Conservation (phyloP, 495 filamentous ascomycete species). For the Usnea hakonensis region DNA sequence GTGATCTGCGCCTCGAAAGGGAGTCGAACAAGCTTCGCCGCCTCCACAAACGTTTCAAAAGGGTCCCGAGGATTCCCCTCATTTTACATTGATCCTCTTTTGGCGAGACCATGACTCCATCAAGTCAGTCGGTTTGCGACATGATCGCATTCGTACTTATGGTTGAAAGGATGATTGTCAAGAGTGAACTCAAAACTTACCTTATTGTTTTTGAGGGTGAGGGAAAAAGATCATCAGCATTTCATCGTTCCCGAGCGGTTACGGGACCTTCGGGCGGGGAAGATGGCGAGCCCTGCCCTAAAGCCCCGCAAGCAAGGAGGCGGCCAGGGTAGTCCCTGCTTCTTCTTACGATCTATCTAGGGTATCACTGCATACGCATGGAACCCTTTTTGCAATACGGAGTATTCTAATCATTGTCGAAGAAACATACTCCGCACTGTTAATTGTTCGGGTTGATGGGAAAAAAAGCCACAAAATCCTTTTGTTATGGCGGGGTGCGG, state of each 20-base stretch:
- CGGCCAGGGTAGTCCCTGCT: not conserved
- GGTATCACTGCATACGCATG: constrained; percentile 3
- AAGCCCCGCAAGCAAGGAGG: not conserved
- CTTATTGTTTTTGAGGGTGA: too few species aligned
- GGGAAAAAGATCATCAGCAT: not conserved
- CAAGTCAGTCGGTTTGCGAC: not conserved
- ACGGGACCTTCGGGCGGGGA: constrained; percentile 2
- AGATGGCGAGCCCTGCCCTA: not conserved
- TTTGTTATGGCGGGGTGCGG: too few species aligned
- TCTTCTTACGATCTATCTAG: not conserved
- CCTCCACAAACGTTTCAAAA: not conserved
- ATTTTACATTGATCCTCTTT: not conserved
- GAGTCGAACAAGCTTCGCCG: not conserved
- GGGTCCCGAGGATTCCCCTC: not conserved
- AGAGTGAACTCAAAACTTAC: not conserved
- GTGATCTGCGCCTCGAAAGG: not conserved
- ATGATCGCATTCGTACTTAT: not conserved
- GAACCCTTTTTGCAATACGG: not conserved
- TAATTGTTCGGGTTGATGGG: not conserved
- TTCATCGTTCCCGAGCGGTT: constrained; percentile 2
- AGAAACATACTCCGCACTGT: not conserved
- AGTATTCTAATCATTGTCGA: not conserved
- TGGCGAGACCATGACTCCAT: not conserved
- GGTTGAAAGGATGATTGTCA: not conserved
- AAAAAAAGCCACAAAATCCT: too few species aligned